Base-by-base conservation (phyloP, 2,329 filamentous ascomycete species). In the Ophiostoma populinum region DNA sequence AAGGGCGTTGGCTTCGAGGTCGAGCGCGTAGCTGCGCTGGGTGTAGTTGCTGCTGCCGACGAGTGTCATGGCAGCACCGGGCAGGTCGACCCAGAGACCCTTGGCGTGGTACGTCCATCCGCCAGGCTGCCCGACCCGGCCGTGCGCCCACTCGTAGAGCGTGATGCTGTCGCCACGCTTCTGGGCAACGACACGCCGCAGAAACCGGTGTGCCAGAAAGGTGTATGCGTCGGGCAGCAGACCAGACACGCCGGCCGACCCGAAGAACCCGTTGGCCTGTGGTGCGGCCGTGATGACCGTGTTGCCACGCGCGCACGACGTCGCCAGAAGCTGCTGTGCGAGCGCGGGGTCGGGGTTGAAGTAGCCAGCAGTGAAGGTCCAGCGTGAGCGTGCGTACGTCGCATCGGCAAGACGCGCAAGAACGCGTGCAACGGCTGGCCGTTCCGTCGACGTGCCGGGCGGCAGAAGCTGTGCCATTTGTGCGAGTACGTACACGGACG, bases 101-200 rank as follows among this genome's bases (percentile, higher is more conserved):
- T 98, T 98, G 32, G 90, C 90, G 49, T 98, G 90, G 55, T 98
- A 98, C 0, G 87, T 94, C 90, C 92, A 98, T 1, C 83, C 87
- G 1, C 64, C 81, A 0, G 80, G 74, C 46, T 83, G 68, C 13
- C 80, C 80, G 3, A 92, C 80, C 0, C 74, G 80, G 7, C 90
- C 90, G 30, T 67, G 66, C 6, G 77, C 70, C 90, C 90, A 98
- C 56, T 98, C 90, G 42, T 82, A 80, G 4, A 98, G 62, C 4
- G 69, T 57, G 19, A 94, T 78, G 8, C 66, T 63, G 2, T 65
- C 58, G 9, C 62, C 62, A 5, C 59, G 59, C 27, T 59, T 58
- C 25, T 53, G 48, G 7, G 56, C 49, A 35, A 65, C 56, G 1
- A 69, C 58, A 3, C 58, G 65, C 28, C 73, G 69, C 3, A 95